Evolutionary conservation across 805 yeast species (phyloP).

Genomic region (Candida jianshihensis): DNA sequence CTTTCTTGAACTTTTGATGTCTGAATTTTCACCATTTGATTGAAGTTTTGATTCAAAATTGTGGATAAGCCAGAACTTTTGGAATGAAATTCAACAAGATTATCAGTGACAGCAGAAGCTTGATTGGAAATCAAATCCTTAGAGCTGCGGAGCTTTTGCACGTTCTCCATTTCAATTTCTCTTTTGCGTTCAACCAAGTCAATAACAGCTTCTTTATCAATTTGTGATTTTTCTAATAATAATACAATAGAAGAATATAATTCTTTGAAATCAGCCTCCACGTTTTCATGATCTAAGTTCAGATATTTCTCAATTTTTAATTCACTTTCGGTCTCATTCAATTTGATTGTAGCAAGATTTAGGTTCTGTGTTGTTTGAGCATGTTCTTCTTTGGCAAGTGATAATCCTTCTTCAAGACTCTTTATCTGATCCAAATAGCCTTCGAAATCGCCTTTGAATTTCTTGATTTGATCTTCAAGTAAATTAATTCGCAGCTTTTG

Average conservation of each 20-base stretch:
- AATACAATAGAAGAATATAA: conserved; percentile 7
- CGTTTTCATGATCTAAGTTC: conserved; percentile 11
- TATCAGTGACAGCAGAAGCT: not conserved
- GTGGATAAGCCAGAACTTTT: conserved; percentile 6
- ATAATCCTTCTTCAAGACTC: conserved; percentile 8
- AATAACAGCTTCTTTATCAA: conserved; percentile 11
- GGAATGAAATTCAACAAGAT: conserved; percentile 4
- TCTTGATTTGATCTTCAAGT: conserved; percentile 39
- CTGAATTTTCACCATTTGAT: conserved; percentile 11
- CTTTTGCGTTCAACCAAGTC: conserved; percentile 14
- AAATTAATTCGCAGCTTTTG: conserved; percentile 40
- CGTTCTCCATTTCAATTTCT: conserved; percentile 11
- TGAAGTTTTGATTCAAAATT: conserved; percentile 9
- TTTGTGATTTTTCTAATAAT: conserved; percentile 7
- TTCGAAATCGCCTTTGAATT: conserved; percentile 35
- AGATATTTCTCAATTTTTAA: conserved; percentile 12
- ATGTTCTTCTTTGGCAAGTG: conserved; percentile 10
- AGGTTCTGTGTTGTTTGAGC: conserved; percentile 6
- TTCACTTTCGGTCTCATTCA: conserved; percentile 8
- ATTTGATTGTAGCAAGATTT: conserved; percentile 1
- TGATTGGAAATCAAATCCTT: conserved; percentile 6
- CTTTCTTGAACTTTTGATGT: conserved; percentile 7
- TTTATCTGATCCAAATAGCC: conserved; percentile 24
- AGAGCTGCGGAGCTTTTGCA: conserved; percentile 4
- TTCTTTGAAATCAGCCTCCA: conserved; percentile 15